Evolutionary conservation across 148 eudicot species (phyloP), one percentile per base, ranked within the genome.

Genomic region (Suaeda aralocaspica): DNA sequence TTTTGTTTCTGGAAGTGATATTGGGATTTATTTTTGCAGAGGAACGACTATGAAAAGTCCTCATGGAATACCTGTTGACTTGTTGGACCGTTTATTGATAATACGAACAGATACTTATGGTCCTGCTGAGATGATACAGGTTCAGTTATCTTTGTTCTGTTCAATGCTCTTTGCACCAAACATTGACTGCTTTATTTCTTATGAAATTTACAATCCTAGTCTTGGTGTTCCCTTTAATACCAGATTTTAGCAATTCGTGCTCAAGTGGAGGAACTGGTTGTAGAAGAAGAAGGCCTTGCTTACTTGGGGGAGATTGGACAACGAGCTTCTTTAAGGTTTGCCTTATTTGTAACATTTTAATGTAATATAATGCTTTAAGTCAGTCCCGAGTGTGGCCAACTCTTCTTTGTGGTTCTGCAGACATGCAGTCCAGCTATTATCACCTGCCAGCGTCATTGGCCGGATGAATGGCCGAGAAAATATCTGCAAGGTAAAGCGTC

Each of bases 121-220:
- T 70, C 99, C 93, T 10, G 93, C 96, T 36, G 99, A 94, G 82
- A 94, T 91, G 99, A 91, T 95, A 59, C 96, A 94, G 99, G 99
- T 93, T 36, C 59, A 59, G 42, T 25, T 49, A 64, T 36, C 44
- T 16, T 51, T 18, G n/a, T 12, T 1, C 10, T 22, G 4, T 49
- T 39, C 50, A 42, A 41, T 6, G 10, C 50, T 52, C 48, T 12
- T 42, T 41, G 15, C 64, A 48, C 0, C 5, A n/a, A 14, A 26
- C 53, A 41, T 22, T 18, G 3, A 30, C 9, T 48, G 9, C 59
- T 18, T 67, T 28, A 25, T 55, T 28, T 42, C 11, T 25, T 24
- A 18, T 19, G 21, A 13, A 18, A 26, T 21, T 58, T 25, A 39
- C 64, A 4, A 6, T n/a, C 33, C 62, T 12, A 24, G 67, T 21